Base-by-base conservation (phyloP, 179 eudicot species). In the Beta macrorhiza region DNA sequence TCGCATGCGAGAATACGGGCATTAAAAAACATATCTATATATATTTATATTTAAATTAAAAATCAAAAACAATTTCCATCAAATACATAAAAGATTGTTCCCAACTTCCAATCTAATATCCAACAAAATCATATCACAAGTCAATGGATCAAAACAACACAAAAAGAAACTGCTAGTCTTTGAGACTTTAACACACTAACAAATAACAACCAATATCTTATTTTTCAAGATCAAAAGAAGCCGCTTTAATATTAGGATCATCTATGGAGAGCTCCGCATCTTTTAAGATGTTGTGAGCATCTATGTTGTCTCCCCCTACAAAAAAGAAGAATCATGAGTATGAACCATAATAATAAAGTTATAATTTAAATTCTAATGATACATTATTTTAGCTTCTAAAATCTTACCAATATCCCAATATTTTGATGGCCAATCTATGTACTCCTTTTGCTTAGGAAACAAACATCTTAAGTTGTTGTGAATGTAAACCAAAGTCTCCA, bases 401-500 rank as follows among this genome's bases (percentile, higher is more conserved):
- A 42, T 61, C 69, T 65, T 78, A 67, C 80, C 80, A 20, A 78
- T 5, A 51, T 78, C 64, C 74, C 74, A 55, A 68, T 79, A 69
- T 17, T 17, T 68, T 2, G 64, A 53, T 8, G 67, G 67, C 11
- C 64, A n/a, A 0, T 53, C 14, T 7, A 8, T 32, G 12, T 67
- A 67, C 3, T 55, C 20, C 19, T 37, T 16, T 11, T 68, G 19
- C 15, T 70, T 79, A 15, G 62, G 22, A 0, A 51, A 59, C 0
- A 80, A 19, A 62, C 72, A 62, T 2, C 49, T 15, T 7, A 67
- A 62, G n/a, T 78, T 59, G 17, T 62, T 80, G 44, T 72, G 62
- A 1, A 72, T 32, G n/a, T 8, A 79, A 0, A 83, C 58, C 22
- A 83, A 32, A 7, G 79, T 76, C 42, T 75, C 37, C 0, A 53